A percentile compares a stretch with the other conserved stretches of the same genome.
Conservation (phyloP, 192 early-diverging fungal species). For the Coemansia sp. region DNA sequence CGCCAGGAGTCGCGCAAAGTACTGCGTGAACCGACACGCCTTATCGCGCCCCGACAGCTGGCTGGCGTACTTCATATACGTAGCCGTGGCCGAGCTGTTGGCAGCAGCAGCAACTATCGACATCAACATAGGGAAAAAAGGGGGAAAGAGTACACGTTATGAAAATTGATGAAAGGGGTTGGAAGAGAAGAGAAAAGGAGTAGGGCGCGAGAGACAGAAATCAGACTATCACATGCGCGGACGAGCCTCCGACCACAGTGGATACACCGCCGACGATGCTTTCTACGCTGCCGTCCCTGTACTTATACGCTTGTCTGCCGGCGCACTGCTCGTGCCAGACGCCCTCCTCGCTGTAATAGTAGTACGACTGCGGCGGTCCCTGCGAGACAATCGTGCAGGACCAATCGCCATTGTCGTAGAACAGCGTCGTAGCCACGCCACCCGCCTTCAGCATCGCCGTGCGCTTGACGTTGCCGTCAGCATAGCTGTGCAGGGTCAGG, state of each 20-base stretch:
- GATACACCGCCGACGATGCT: background rate
- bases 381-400: constrained; percentile 13
- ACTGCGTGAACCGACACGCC: constrained; percentile 80
- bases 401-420: constrained; percentile 49
- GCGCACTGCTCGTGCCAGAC: constrained; percentile 43
- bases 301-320: constrained; percentile 7
- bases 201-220: background rate
- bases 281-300: constrained; percentile 24
- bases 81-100: constrained; percentile 24
- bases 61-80: constrained; percentile 58
- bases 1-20: constrained; percentile 77
- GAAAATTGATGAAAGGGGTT: background rate
- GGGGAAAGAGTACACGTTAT: constrained; percentile 1
- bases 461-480: constrained; percentile 48
- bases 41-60: constrained; percentile 76
- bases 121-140: background rate
- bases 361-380: constrained; percentile 11
- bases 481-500: constrained; percentile 34
- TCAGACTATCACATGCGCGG: background rate
- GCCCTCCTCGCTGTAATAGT: constrained; percentile 35
- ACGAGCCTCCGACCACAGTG: background rate
- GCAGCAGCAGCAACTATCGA: constrained; percentile 7
- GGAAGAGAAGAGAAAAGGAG: background rate
- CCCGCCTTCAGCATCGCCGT: background rate
- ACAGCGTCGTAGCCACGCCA: constrained; percentile 27